Percentiles rank a stretch among this genome's conserved stretches.
These are phyloP conservation scores for Euphorbia lathyris DNA, from an alignment of 345 rosid genomes.

Conservation along the genomic window DNA sequence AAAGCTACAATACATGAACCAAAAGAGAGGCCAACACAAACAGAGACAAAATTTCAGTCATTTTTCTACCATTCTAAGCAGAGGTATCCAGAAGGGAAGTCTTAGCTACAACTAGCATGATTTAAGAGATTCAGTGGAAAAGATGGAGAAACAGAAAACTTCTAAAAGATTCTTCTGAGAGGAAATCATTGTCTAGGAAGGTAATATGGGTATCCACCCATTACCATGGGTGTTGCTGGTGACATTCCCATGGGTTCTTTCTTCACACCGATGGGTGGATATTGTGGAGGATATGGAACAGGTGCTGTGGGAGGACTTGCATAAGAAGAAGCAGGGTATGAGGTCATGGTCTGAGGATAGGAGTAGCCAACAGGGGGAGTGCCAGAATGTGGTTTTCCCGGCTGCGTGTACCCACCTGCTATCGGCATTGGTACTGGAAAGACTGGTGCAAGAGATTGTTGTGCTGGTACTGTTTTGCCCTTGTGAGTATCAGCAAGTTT, in stretches of 20 bases:
- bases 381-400: constrained; percentile 39
- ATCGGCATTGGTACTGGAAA: constrained; percentile 36
- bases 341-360: constrained; percentile 38
- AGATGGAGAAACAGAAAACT: background rate
- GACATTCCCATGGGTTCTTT: constrained; percentile 40
- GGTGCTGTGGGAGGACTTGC: constrained; percentile 40
- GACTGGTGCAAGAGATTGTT: constrained; percentile 34
- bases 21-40: background rate
- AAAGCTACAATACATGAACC: background rate
- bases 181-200: constrained; percentile 19
- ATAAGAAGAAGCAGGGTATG: constrained; percentile 40
- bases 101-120: background rate
- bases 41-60: background rate
- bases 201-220: constrained; percentile 51
- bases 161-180: background rate
- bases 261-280: constrained; percentile 29
- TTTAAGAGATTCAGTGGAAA: background rate
- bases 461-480: constrained; percentile 40
- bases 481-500: constrained; percentile 57
- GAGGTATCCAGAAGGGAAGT: background rate
- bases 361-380: constrained; percentile 36
- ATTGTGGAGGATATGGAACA: constrained; percentile 36
- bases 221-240: constrained; percentile 35
- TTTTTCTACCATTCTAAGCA: background rate
- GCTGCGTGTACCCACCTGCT: constrained; percentile 44